Percentiles rank a stretch among this genome's conserved stretches.
Evolutionary conservation across 495 filamentous ascomycete genomes (phyloP).

Genomic region (Saxophila tyrrhenica): DNA sequence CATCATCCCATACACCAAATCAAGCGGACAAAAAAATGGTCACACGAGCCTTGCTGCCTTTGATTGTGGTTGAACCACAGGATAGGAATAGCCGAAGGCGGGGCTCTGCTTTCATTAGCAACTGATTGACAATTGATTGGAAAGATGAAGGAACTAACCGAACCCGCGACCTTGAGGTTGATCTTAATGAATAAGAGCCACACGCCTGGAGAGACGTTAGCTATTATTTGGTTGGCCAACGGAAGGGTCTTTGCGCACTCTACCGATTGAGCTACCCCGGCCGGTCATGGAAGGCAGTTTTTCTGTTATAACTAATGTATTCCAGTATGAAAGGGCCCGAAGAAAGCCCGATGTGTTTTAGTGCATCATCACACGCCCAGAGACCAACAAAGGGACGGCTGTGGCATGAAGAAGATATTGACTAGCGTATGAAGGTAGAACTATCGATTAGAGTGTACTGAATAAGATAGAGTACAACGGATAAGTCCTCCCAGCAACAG

Average conservation of each 20-base stretch:
- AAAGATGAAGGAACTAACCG: background rate
- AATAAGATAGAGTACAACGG: too few species aligned
- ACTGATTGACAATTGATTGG: background rate
- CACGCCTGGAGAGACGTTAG: slow-evolving; percentile 28
- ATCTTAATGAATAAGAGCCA: slow-evolving; percentile 36
- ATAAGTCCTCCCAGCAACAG: too few species aligned
- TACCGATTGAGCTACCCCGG: slow-evolving; percentile 44
- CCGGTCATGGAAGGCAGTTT: background rate
- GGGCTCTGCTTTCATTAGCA: background rate
- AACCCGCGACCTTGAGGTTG: slow-evolving; percentile 4
- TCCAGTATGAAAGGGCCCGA: background rate
- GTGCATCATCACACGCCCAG: too few species aligned
- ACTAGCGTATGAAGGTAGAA: too few species aligned
- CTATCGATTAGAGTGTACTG: too few species aligned
- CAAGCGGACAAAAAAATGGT: background rate
- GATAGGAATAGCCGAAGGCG: slow-evolving; percentile 3
- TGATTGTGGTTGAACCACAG: background rate
- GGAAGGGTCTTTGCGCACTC: slow-evolving; percentile 22
- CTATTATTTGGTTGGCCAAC: background rate
- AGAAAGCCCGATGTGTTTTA: background rate
- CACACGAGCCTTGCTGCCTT: background rate
- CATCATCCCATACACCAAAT: too few species aligned
- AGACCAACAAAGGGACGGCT: too few species aligned
- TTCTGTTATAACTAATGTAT: background rate
- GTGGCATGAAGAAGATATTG: too few species aligned